Evolutionary conservation across 345 rosid species (phyloP), one percentile per base, ranked within the genome.

Genomic region (Nephelium lappaceum): DNA sequence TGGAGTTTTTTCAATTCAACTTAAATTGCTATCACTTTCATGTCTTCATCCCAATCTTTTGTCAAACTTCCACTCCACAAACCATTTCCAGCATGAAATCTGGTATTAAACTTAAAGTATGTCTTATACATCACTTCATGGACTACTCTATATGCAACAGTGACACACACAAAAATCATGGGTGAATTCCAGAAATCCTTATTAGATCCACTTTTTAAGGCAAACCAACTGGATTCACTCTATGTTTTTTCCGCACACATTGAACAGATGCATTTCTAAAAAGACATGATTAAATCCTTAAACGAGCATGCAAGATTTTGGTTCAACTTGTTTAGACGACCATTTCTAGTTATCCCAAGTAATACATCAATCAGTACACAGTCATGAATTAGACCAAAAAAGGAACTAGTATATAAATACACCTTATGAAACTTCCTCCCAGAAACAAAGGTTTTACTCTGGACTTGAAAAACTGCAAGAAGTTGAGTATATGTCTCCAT

Each of bases 401-500:
- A 38, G 57, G 23, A 66, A 38, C 49, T 64, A 55, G 55, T 64
- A 58, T 53, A 55, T 11, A 23, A 49, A 61, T 80, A 5, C n/a
- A 88, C 98, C 98, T 85, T 92, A 11, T 67, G 86, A 57, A 86
- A 75, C 80, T 77, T 88, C 86, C 82, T 86, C 42, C 76, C 81
- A 60, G 87, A 79, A 61, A 75, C 81, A 75, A 86, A 83, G 74
- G 87, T 83, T 87, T 91, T 92, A 77, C 74, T 86, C 79, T 91
- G 93, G 62, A 93, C 89, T 83, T 89, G 98, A 85, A 92, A 88
- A 73, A 92, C 76, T 45, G 93, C 97, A 5, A 93, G 93, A 86
- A 93, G 89, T 64, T 89, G 86, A 53, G 88, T 89, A 81, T 93
- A 93, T 41, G 89, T 92, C 79, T 85, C 83, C 51, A 89, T 84